Evolutionary conservation across 495 filamentous ascomycete species (phyloP).

Genomic region (Penicillium psychrofluorescens): DNA sequence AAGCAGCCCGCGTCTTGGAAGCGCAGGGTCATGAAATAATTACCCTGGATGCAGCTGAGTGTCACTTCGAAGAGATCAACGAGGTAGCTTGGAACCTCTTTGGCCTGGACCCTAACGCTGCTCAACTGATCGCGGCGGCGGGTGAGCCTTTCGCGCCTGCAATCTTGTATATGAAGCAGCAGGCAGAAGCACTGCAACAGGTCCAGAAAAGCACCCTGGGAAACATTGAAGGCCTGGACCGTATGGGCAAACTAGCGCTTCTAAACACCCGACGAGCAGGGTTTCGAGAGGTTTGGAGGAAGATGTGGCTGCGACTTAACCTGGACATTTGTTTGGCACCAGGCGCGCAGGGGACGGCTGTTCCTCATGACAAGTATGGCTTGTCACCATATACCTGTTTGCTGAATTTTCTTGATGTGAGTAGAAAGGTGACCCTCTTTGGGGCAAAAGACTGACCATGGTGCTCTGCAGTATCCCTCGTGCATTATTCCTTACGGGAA

Average conservation of each 20-base stretch:
- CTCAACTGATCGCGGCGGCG: slow-evolving; percentile 4
- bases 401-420: slow-evolving; percentile 38
- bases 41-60: slow-evolving; percentile 6
- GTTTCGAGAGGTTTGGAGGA: slow-evolving; percentile 18
- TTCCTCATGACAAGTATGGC: slow-evolving; percentile 39
- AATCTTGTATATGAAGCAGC: background rate
- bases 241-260: slow-evolving; percentile 10
- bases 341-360: slow-evolving; percentile 33
- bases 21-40: slow-evolving; percentile 41
- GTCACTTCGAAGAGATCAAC: slow-evolving; percentile 7
- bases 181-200: background rate
- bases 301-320: slow-evolving; percentile 22
- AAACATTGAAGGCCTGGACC: slow-evolving; percentile 7
- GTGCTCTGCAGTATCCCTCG: slow-evolving; percentile 18
- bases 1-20: slow-evolving; percentile 33
- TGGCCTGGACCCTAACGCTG: slow-evolving; percentile 7
- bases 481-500: slow-evolving; percentile 23
- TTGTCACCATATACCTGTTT: slow-evolving; percentile 33
- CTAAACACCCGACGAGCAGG: slow-evolving; percentile 10
- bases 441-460: too few species aligned
- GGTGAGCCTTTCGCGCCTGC: slow-evolving; percentile 3
- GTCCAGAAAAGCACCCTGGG: background rate
- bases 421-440: slow-evolving; percentile 2
- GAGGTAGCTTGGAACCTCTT: slow-evolving; percentile 13
- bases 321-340: slow-evolving; percentile 37